Evolutionary conservation across 1,139 yeast species (phyloP), one percentile per base, ranked within the genome.

Genomic region (Sporopachydermia cereana): DNA sequence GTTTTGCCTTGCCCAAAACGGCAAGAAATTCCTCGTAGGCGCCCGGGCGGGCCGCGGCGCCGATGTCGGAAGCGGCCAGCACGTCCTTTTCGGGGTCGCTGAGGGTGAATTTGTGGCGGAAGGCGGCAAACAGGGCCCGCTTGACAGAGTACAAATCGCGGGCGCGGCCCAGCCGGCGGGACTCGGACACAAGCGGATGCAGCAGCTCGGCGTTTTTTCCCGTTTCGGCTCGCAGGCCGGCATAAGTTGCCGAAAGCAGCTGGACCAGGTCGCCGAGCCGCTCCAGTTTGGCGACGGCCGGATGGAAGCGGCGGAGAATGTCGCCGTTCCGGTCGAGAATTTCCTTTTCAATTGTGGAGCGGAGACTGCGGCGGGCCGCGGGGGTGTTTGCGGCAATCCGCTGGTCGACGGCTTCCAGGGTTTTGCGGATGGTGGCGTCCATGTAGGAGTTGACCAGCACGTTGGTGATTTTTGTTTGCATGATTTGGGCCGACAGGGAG

Each of bases 341-440:
- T 48, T 84, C 88, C n/a, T 69, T 69, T 54, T 86, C 95, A 16
- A 86, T 68, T 45, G 74, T 76, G 42, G 86, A 77, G 46, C 86
- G 69, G 47, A 86, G 64, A 43, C 76, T 72, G 52, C 83, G 71
- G 60, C 77, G 71, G 42, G 56, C 45, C 39, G 54, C 63, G 2
- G 59, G 58, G 3, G 63, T 58, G 48, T 62, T 62, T 25, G 54
- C 55, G 36, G 52, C 52, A 17, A 63, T 49, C 24, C 58, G 51
- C 27, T 52, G 48, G 31, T 64, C 66, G 31, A 67, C 52, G 5
- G 58, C 54, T 30, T 51, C 50, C 43, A 67, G 52, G 3, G 67
- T 65, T 24, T 55, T 59, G 31, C 66, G 56, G 16, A 66, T 50
- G 14, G 59, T 53, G 3, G 58, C 50, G 44, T 64, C 69, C 3